Evolutionary conservation across 208 protist genomes (phyloP), one percentile per base, ranked within the genome.

Genomic region (Acanthamoeba lenticulata): DNA sequence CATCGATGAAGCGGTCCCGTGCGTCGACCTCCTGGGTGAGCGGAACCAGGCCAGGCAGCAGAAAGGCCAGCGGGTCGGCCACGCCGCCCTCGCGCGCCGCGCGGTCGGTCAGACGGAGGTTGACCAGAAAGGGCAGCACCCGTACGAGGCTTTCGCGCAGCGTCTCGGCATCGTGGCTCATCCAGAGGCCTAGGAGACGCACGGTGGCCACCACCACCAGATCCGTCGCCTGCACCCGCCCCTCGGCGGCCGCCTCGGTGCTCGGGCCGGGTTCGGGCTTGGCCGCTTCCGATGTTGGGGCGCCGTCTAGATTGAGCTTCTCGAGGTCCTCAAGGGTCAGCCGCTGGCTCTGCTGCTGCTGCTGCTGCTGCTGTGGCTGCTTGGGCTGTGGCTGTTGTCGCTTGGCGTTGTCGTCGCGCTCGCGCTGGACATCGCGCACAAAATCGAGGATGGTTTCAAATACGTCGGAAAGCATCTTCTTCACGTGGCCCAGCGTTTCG

Each of bases 361-460:
- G 69, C 62, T 17, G 29, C 62, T 60, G 17, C 65, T 74, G 27
- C 17, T 3, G 27, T 19, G 27, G 6, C 7, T 38, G 19, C 40
- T 81, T 81, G 19, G 13, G 1, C n/a, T n/a, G n/a, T n/a, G 27
- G 17, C 9, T 72, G 21, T 72, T 47, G 74, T 77, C 34, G 15
- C n/a, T 91, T 62, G 34, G 2, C 38, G 52, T 91, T 69, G 21
- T 21, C 85, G 19, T 91, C 36, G 29, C 36, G 3, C 55, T 91
- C 55, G 9, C 49, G 49, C 57, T 91, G 55, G 13, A 92, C 60
- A 44, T 92, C 88, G 21, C 42, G 40, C 38, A 92, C 65, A 24
- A 79, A 92, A 38, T 92, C 88, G 40, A 92, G 40, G 27, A 92
- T 49, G 44, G 55, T 77, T n/a, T 92, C 88, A 44, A 88, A 88